Base-by-base conservation (phyloP, 768 basidiomycete species). In the Boletus pseudopeckii region DNA sequence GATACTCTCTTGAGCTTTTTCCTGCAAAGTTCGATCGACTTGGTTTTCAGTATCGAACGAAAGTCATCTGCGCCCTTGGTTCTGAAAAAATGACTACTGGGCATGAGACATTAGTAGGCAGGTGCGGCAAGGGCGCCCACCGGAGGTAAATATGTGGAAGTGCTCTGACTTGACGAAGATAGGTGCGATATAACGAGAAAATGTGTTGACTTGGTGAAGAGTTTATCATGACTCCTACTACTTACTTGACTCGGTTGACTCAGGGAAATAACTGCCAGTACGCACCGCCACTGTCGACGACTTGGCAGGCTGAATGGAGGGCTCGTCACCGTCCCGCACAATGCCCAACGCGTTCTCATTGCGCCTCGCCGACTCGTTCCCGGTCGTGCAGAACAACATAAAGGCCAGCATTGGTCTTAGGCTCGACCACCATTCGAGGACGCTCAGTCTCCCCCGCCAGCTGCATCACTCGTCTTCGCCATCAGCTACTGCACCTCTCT, bases 31-130 rank as follows among this genome's bases (percentile, higher is more conserved):
- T 51, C 55, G 15, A 57, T 46, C 13, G 66, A 63, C n/a, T 64
- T 59, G 15, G 77, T 72, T 20, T 64, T 53, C 34, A 79, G 47
- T n/a, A 82, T 64, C 14, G 75, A 72, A n/a, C 77, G 77, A 40
- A 84, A 71, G 65, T 84, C 85, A 63, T 86, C 80, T 30, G 72
- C 72, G 24, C 75, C 76, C 60, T 83, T 83, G 48, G 86, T 64
- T 54, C 75, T 77, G 69, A 82, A 90, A 66, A 89, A 88, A 46
- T 78, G 78, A 28, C 88, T 89, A 63, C 4, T 36, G 33, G 4
- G 11, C 1, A 40, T 62, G 32, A 59, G 58, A 44, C 46, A 36
- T 43, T 13, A 8, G 22, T 24, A 9, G 15, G 20, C 22, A 24
- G 4, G 2, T 11, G 22, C 7, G 18, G 28, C 15, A 34, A 61